Base-by-base conservation (phyloP, 1,139 yeast species). In the Sugiyamaella neomexicana region DNA sequence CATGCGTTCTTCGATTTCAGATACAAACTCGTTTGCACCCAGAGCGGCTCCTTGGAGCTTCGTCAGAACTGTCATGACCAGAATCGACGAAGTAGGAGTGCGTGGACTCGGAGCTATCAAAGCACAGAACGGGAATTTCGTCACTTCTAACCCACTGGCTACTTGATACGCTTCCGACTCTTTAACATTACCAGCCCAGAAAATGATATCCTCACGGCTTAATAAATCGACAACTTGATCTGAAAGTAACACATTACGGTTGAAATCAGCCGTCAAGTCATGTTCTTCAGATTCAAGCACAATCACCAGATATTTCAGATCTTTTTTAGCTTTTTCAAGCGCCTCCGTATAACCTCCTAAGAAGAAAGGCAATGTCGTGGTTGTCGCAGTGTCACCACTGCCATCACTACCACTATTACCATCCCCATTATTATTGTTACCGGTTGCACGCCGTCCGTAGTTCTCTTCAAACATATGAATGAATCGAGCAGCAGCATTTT, bases 111-210 rank as follows among this genome's bases (percentile, higher is more conserved):
- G 59, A 81, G 89, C 69, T 80, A 75, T 63, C 82, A 85, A 53
- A 0, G 95, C 96, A 41, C 89, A 70, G 66, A 88, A 87, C 9
- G 99, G 99, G 65, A 86, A 85, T 60, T 81, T 80, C 17, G 91
- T 80, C 43, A 86, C 87, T 57, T 81, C 80, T 57, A 91, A 78
- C 47, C 86, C 81, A 65, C 86, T 85, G 0, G 96, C 89, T 13
- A 89, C 83, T 64, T 89, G 96, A 65, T 82, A 85, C 1, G 95
- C 89, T 69, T 93, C 98, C 12, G 90, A 82, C 58, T 85, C 82
- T 13, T 82, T 79, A 31, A 87, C 81, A 66, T 88, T 87, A 7
- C 97, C 97, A 37, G 95, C 96, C 98, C 98, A 93, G 4, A 89
- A 73, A 2, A 89, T 65, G 2, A 84, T 69, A 46, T 79, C 74